Conservation (phyloP, 179 eudicot genomes). For the Dionaea muscipula region DNA sequence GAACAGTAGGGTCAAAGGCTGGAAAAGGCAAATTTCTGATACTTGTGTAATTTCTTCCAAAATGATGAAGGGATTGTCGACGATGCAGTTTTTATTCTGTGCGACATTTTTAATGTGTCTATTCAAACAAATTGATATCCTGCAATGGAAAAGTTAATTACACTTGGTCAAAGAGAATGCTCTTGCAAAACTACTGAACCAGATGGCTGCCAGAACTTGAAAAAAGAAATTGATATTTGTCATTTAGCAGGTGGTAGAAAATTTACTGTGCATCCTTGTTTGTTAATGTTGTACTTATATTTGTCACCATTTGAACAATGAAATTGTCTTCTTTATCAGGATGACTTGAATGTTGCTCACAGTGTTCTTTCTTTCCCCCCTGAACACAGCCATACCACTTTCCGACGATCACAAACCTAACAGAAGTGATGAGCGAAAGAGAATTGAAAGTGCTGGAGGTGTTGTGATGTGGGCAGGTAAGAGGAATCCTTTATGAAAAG, state of each 20-base stretch:
- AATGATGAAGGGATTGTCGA: neutral
- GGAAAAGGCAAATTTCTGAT: constrained; percentile 53
- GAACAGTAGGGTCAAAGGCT: constrained; percentile 74
- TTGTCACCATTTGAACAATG: no score
- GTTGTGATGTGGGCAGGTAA: constrained; percentile 99
- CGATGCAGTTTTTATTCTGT: neutral
- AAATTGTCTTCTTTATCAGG: no score
- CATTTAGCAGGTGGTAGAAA: no score
- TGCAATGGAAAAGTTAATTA: no score
- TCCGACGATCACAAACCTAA: constrained; percentile 99
- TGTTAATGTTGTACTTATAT: no score
- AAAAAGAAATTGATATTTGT: no score
- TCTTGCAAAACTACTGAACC: no score
- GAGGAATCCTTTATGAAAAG: constrained; percentile 4
- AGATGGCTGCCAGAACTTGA: no score
- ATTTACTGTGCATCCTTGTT: no score
- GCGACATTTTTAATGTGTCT: no score
- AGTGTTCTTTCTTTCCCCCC: neutral
- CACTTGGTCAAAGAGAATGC: no score
- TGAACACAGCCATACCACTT: constrained; percentile 80
- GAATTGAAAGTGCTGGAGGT: constrained; percentile 98
- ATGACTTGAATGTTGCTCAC: neutral
- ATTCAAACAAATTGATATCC: no score
- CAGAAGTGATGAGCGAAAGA: constrained; percentile 82
- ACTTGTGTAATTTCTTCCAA: neutral